Evolutionary conservation across 371 early-diverging fungal species (phyloP).

Genomic region (Blakeslea trispora): DNA sequence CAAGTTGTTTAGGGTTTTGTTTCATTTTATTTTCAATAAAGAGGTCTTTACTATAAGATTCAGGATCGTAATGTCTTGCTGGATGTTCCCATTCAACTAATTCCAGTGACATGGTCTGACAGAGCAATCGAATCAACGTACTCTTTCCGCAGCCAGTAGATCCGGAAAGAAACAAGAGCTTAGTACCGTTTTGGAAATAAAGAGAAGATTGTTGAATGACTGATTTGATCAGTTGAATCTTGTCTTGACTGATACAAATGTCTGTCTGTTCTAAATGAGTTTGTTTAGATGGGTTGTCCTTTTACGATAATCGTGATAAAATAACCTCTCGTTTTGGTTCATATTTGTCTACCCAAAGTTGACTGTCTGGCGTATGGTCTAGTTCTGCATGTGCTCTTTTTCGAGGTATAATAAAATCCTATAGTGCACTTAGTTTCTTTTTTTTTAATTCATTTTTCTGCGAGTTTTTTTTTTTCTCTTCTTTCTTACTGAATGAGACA

Average conservation of each 20-base stretch:
- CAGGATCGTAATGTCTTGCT: not conserved
- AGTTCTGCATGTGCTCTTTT: not conserved
- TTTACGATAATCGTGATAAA: not conserved
- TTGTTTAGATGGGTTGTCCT: not conserved
- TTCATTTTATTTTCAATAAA: too few species aligned
- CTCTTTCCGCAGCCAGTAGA: conserved; percentile 48
- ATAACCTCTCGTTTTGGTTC: conserved; percentile 28
- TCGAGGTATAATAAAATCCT: not conserved
- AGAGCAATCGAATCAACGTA: conserved; percentile 31
- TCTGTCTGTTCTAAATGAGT: conserved; percentile 13
- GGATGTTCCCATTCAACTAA: conserved; percentile 36
- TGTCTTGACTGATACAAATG: conserved; percentile 22
- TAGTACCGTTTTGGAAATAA: not conserved
- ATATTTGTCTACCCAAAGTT: conserved; percentile 38
- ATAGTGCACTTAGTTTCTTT: too few species aligned
- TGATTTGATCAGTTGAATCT: conserved; percentile 19
- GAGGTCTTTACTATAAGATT: not conserved
- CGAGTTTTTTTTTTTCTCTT: too few species aligned
- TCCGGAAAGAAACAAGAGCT: conserved; percentile 37
- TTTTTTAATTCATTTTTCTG: too few species aligned
- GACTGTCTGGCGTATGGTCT: not conserved
- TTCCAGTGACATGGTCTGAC: conserved; percentile 15
- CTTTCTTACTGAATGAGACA: too few species aligned
- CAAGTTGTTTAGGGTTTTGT: not conserved
- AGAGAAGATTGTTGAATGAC: conserved; percentile 20